phyloP scores from a whole-genome alignment of 768 basidiomycete genomes.

The Auricularia heimuer region DNA sequence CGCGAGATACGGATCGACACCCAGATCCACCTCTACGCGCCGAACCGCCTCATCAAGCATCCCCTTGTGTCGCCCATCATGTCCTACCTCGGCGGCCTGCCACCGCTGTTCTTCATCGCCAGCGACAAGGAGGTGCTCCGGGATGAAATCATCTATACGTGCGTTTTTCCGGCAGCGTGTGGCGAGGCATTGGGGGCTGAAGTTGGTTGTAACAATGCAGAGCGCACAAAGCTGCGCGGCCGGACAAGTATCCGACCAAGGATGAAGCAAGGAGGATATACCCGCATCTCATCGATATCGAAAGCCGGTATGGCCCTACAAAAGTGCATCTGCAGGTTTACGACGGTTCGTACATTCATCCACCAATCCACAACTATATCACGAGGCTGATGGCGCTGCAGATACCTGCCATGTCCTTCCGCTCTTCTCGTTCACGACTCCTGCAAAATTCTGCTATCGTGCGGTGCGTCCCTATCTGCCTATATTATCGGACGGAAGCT shows the following conservation, averaged over 20 bases:
- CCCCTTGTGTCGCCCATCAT: slow-evolving; percentile 68
- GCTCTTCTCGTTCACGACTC: slow-evolving; percentile 56
- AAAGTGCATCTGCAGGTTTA: slow-evolving; percentile 89
- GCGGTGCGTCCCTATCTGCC: slow-evolving; percentile 14
- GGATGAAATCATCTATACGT: slow-evolving; percentile 84
- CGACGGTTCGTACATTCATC: slow-evolving; percentile 43
- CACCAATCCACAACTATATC: slow-evolving; percentile 1
- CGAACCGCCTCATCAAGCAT: slow-evolving; percentile 63
- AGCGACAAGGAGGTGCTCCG: slow-evolving; percentile 87
- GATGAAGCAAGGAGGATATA: slow-evolving; percentile 29
- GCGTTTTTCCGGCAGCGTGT: neutral
- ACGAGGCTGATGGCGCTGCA: neutral
- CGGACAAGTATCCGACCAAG: slow-evolving; percentile 57
- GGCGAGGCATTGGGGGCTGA: too few relatives aligned
- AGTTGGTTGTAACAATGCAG: neutral
- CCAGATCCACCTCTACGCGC: slow-evolving; percentile 82
- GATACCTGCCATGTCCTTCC: slow-evolving; percentile 59
- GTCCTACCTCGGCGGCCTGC: slow-evolving; percentile 75
- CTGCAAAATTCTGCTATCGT: slow-evolving; percentile 70
- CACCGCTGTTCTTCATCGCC: slow-evolving; percentile 75
- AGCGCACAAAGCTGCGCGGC: slow-evolving; percentile 87
- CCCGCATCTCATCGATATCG: neutral
- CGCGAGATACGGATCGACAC: slow-evolving; percentile 27
- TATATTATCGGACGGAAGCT: neutral
- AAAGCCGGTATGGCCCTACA: slow-evolving; percentile 18